These are phyloP conservation scores for Flaveria bidentis DNA, from an alignment of 129 eudicot genomes.

Conservation along the genomic window DNA sequence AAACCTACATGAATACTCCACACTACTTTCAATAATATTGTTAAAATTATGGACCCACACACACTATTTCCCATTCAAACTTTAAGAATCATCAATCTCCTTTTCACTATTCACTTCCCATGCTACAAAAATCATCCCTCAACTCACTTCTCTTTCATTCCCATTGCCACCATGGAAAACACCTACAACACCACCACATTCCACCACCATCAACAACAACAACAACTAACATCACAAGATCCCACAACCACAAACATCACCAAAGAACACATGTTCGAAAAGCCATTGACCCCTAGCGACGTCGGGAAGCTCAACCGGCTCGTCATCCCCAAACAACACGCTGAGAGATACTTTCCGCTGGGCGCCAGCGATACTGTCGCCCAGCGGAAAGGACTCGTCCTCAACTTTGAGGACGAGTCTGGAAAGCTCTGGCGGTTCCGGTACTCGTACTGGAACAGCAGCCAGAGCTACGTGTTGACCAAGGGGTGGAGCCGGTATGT, in stretches of 20 bases:
- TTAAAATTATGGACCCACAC: slow-evolving; percentile 18
- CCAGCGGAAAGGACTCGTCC: slow-evolving; percentile 48
- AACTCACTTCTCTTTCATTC: slow-evolving; percentile 14
- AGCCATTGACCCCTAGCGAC: slow-evolving; percentile 81
- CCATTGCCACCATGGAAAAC: slow-evolving; percentile 23
- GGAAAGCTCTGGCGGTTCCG: slow-evolving; percentile 79
- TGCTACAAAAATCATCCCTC: slow-evolving; percentile 37
- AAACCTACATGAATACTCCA: too few species aligned
- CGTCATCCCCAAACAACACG: slow-evolving; percentile 87
- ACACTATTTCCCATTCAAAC: slow-evolving; percentile 3
- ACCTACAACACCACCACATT: too few species aligned
- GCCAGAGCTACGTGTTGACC: slow-evolving; percentile 88
- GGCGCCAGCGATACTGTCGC: slow-evolving; percentile 16
- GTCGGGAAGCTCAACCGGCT: slow-evolving; percentile 93
- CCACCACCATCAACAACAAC: slow-evolving; percentile 23
- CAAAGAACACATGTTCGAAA: slow-evolving; percentile 62
- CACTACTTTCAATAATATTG: too few species aligned
- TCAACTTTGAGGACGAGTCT: slow-evolving; percentile 70
- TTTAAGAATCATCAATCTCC: background rate
- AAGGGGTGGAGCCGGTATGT: slow-evolving; percentile 96
- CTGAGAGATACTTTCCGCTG: slow-evolving; percentile 74
- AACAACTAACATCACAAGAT: background rate
- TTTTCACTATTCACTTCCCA: slow-evolving; percentile 27
- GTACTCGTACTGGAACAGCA: slow-evolving; percentile 90
- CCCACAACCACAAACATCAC: background rate